These are phyloP conservation scores for Mycena rosella DNA, from an alignment of 768 basidiomycete genomes.

Conservation along the genomic window DNA sequence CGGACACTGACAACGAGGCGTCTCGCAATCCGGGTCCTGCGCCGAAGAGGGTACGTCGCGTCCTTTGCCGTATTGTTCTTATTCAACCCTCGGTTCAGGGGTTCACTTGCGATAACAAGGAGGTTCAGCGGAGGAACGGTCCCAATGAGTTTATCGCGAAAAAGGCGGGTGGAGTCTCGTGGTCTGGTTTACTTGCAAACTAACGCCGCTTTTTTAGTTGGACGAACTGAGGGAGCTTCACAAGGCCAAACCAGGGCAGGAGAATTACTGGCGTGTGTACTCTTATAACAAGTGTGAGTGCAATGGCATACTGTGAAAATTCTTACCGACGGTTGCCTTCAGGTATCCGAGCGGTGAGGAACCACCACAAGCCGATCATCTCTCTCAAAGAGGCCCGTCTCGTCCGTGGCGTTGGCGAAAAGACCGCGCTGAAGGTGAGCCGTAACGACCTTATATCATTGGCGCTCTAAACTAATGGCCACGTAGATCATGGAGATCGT, in stretches of 20 bases:
- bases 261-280: constrained; percentile 77
- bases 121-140: constrained; percentile 49
- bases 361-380: constrained; percentile 68
- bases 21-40: constrained; percentile 41
- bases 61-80: neutral
- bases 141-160: too few species aligned
- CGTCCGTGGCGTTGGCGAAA: constrained; percentile 76
- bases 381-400: constrained; percentile 69
- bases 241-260: constrained; percentile 66
- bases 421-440: constrained; percentile 79
- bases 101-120: constrained; percentile 74
- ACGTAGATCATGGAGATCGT: constrained; percentile 85
- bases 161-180: constrained; percentile 57
- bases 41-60: constrained; percentile 46
- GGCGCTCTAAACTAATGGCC: constrained; percentile 2
- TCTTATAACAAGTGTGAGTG: constrained; percentile 75
- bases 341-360: constrained; percentile 73
- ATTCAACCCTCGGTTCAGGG: constrained; percentile 54
- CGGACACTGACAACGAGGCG: constrained; percentile 40
- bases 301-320: neutral
- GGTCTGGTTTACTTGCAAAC: neutral
- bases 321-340: neutral
- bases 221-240: constrained; percentile 76
- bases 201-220: constrained; percentile 56
- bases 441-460: neutral